A percentile compares a stretch with the other conserved stretches of the same genome.
These are phyloP conservation scores for Clarireedia monteithiana DNA, from an alignment of 2,329 filamentous ascomycete genomes.

Conservation along the genomic window DNA sequence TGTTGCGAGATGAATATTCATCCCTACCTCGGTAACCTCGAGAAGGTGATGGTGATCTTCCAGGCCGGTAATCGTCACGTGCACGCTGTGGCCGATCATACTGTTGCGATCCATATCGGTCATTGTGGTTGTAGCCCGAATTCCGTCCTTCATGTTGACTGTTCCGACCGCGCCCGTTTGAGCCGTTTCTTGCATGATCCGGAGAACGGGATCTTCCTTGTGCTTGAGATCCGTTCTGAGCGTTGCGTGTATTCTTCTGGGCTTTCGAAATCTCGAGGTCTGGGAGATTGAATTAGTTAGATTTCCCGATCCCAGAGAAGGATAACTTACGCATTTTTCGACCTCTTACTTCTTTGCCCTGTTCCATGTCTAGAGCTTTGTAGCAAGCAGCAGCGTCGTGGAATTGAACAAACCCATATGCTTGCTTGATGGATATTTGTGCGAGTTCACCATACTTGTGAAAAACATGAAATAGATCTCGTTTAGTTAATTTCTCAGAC, in stretches of 20 bases:
- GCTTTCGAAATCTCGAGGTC: constrained; percentile 86
- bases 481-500: constrained; percentile 86
- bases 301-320: background rate
- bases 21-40: constrained; percentile 13
- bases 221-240: constrained; percentile 10
- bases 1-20: constrained; percentile 16
- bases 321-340: constrained; percentile 76
- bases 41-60: constrained; percentile 17
- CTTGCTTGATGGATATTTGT: constrained; percentile 93
- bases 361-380: constrained; percentile 66
- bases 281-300: constrained; percentile 29
- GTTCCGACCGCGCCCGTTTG: constrained; percentile 33
- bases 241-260: constrained; percentile 68
- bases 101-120: constrained; percentile 28
- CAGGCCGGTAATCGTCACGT: constrained; percentile 50
- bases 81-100: constrained; percentile 43
- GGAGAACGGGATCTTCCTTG: constrained; percentile 55
- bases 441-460: constrained; percentile 77
- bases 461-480: constrained; percentile 88
- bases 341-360: constrained; percentile 77
- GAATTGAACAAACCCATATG: constrained; percentile 95
- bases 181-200: constrained; percentile 39
- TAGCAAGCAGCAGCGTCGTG: constrained; percentile 67
- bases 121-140: constrained; percentile 34
- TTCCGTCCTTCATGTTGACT: constrained; percentile 27